Evolutionary conservation across 2,329 filamentous ascomycete species (phyloP), one percentile per base, ranked within the genome.

Genomic region (Xylariaceae sp.): DNA sequence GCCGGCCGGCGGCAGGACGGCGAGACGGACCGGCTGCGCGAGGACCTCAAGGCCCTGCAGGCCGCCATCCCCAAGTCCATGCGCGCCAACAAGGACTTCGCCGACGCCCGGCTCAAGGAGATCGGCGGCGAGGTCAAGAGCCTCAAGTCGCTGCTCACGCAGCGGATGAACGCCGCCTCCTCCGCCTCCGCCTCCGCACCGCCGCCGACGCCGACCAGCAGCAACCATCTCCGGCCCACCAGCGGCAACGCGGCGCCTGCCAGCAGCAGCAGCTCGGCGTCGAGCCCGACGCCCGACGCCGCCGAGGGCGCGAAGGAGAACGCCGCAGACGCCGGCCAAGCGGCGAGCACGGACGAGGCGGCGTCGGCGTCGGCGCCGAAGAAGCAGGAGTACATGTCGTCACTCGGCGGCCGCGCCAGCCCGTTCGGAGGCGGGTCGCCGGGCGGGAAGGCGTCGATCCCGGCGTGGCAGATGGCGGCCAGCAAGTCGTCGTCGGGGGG

Each of bases 121-220:
- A 75, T 98, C 45, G 84, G 85, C 46, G 75, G 71, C 5, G 92
- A 98, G 61, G 70, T 98, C 50, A 87, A 84, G 67, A 95, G 89
- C 56, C 66, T 98, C 50, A 96, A 95, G 72, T 84, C 85, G 3
- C 68, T 98, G 33, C 77, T 98, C 50, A 65, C 70, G 27, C 75
- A 80, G 57, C 64, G 77, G 39, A 72, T 80, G 70, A 67, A 60
- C 34, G 39, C 42, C 10, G 11, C 40, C 2, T 23, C 42, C 9
- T 7, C 32, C n/a, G 25, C 40, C 21, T 35, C 44, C 17, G 17
- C 32, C 19, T 11, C 19, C 30, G 25, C 24, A 3, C 19, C 36
- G 5, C 16, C 30, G 9, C 16, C 39, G 11, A 31, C 39, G 25
- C 39, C 33, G 19, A 38, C 28, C 15, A 17, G 19, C 29, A 29